These are phyloP conservation scores for Cadophora luteo-olivacea DNA, from an alignment of 2,329 filamentous ascomycete species.

Conservation along the genomic window DNA sequence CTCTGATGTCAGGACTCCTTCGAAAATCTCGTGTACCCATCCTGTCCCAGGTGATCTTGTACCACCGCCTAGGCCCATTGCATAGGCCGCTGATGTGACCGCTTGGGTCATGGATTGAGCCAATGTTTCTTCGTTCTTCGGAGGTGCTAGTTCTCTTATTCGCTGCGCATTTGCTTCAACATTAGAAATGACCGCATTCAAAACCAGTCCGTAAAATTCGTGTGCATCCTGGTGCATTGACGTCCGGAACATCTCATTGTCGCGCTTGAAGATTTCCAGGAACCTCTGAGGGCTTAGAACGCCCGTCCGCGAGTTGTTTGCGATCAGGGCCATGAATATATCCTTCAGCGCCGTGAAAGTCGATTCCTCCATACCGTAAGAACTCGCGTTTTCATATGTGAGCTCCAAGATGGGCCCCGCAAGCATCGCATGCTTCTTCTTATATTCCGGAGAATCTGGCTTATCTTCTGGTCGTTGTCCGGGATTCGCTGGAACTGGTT, in stretches of 20 bases:
- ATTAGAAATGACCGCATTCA: conserved; percentile 96
- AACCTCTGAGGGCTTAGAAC: conserved; percentile 93
- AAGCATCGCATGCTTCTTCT: conserved; percentile 93
- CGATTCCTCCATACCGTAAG: conserved; percentile 93
- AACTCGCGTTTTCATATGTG: conserved; percentile 76
- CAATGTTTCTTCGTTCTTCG: conserved; percentile 51
- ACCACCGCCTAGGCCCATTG: conserved; percentile 47
- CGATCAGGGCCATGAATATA: conserved; percentile 90
- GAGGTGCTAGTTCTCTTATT: conserved; percentile 57
- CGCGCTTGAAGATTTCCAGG: conserved; percentile 88
- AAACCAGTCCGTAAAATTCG: conserved; percentile 90
- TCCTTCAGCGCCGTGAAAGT: conserved; percentile 95
- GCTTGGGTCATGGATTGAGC: conserved; percentile 58
- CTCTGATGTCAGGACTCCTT: conserved; percentile 92
- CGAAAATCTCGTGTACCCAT: conserved; percentile 98
- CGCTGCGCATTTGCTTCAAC: conserved; percentile 86
- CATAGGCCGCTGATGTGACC: conserved; percentile 48
- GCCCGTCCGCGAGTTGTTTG: conserved; percentile 81
- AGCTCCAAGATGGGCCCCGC: conserved; percentile 88
- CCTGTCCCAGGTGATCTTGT: conserved; percentile 69
- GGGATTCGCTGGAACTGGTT: conserved; percentile 58
- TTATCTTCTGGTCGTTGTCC: conserved; percentile 80
- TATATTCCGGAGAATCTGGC: conserved; percentile 93
- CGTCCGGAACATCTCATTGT: conserved; percentile 97
- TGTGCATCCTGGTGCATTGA: conserved; percentile 99